A percentile compares a stretch with the other conserved stretches of the same genome.
Evolutionary conservation across 2,329 filamentous ascomycete species (phyloP).

Genomic region (Ascochyta lentis): DNA sequence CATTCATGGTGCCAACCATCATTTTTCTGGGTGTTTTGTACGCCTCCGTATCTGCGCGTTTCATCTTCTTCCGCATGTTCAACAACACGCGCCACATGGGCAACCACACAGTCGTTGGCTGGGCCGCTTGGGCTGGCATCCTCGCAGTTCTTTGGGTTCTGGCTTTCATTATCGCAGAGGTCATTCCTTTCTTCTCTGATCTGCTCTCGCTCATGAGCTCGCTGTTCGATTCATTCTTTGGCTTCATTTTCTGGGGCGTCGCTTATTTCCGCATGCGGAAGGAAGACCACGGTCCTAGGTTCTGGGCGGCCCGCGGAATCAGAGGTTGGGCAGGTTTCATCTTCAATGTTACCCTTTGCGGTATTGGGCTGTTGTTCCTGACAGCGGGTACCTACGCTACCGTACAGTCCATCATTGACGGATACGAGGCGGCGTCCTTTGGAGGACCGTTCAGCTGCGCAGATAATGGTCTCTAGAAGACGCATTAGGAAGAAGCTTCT

Average conservation of each 20-base stretch:
- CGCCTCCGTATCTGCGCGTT: slow-evolving; percentile 86
- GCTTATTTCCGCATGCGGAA: slow-evolving; percentile 79
- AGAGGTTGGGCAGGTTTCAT: slow-evolving; percentile 61
- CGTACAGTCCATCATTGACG: slow-evolving; percentile 76
- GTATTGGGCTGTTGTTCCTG: slow-evolving; percentile 80
- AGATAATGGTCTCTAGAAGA: slow-evolving; percentile 65
- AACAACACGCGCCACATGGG: slow-evolving; percentile 79
- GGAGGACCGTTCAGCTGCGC: slow-evolving; percentile 77
- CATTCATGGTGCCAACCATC: slow-evolving; percentile 93
- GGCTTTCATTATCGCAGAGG: slow-evolving; percentile 91
- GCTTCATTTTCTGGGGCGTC: slow-evolving; percentile 93
- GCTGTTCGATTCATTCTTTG: slow-evolving; percentile 90
- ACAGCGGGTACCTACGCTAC: slow-evolving; percentile 77
- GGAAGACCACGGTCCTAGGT: slow-evolving; percentile 64
- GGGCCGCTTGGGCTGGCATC: slow-evolving; percentile 79
- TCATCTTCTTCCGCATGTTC: slow-evolving; percentile 91
- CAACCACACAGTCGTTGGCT: slow-evolving; percentile 81
- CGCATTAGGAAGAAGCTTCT: background rate
- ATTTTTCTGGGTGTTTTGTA: slow-evolving; percentile 93
- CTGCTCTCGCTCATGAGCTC: slow-evolving; percentile 78
- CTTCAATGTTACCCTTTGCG: slow-evolving; percentile 76
- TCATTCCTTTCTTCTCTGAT: slow-evolving; percentile 92
- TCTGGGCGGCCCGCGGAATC: slow-evolving; percentile 62
- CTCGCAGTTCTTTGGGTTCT: slow-evolving; percentile 78
- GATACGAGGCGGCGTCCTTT: slow-evolving; percentile 70